Conservation (phyloP, 306 rosid genomes). For the Vigna mungo region DNA sequence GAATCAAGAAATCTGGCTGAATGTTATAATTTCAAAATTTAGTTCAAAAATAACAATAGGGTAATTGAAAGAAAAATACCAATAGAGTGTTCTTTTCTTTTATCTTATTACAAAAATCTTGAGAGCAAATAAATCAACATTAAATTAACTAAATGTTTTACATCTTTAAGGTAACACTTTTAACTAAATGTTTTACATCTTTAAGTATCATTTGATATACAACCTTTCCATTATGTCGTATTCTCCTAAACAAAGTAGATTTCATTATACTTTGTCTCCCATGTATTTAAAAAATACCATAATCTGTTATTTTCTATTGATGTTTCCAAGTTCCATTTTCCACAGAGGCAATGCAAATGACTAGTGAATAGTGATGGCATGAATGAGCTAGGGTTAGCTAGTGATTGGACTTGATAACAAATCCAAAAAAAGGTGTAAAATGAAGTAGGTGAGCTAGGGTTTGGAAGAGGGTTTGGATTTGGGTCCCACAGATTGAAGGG, state of each 20-base stretch:
- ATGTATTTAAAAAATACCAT: background rate
- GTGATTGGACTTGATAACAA: constrained; percentile 49
- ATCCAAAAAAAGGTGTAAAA: constrained; percentile 27
- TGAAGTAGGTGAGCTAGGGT: constrained; percentile 46
- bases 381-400: constrained; percentile 2
- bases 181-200: background rate
- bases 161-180: too few species aligned
- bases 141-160: background rate
- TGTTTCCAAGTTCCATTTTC: background rate
- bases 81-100: too few species aligned
- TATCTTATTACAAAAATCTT: background rate
- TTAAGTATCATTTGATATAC: background rate
- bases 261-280: background rate
- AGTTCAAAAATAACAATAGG: too few species aligned
- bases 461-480: constrained; percentile 51
- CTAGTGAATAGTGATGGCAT: background rate
- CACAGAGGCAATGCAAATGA: background rate
- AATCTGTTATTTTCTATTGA: background rate
- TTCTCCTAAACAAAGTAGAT: background rate
- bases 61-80: too few species aligned
- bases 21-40: too few species aligned
- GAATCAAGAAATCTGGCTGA: too few species aligned
- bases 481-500: constrained; percentile 29
- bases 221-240: too few species aligned
- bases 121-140: background rate